Evolutionary conservation across 1,139 yeast genomes (phyloP), one percentile per base, ranked within the genome.

Genomic region (Taphrina pruni): DNA sequence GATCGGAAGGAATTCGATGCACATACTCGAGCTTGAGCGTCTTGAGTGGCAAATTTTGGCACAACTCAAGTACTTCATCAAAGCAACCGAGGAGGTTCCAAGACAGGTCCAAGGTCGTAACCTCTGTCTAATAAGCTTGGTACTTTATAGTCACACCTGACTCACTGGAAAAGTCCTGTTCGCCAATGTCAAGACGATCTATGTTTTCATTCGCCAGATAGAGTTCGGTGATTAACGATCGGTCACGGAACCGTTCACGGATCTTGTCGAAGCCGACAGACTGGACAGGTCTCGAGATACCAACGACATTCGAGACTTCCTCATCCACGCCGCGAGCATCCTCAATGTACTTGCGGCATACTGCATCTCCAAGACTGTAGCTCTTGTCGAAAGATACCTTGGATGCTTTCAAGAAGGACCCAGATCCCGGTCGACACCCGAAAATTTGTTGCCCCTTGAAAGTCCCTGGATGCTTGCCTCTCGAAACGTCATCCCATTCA

Each of bases 401-500:
- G 54, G 46, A 11, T 21, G 14, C 45, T 46, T 55, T 54, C 56
- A 64, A 45, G 55, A 69, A 70, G 20, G 66, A 60, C 9, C 51
- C 65, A 14, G 57, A n/a, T 32, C 57, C 65, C 11, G 11, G 64
- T 69, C 26, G 56, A 57, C 80, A 76, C 9, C 71, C 50, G 75
- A 88, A 88, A 74, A 86, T 86, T 55, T 75, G 73, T 0, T 76
- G 73, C 0, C 85, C 87, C 32, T 81, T 76, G 50, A 83, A 71
- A 0, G 74, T 69, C 0, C 94, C 94, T 69, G 81, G 77, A 75
- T 88, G 84, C 73, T 85, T 87, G 0, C 93, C 93, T 38, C 85
- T 76, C 1, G 76, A 73, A 0, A 79, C 77, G 67, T 86, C 81
- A 76, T 93, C 97, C 97, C 97, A 93, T 76, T 93, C 97, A 1